Evolutionary conservation across 2,329 filamentous ascomycete genomes (phyloP).

Genomic region (Ascochyta lentis): DNA sequence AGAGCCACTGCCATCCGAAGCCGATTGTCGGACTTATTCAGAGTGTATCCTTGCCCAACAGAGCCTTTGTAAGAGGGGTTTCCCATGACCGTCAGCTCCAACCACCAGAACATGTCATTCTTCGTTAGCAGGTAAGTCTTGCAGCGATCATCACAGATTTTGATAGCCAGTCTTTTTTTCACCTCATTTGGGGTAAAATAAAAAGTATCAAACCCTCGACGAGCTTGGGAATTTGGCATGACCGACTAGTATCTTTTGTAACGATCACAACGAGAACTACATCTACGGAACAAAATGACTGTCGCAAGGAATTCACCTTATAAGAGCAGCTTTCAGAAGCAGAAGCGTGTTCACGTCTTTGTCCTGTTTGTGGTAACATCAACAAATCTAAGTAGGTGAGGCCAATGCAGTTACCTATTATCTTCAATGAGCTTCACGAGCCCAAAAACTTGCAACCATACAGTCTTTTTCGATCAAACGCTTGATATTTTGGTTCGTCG

Average conservation of each 20-base stretch:
- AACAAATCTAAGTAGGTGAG: too few relatives aligned
- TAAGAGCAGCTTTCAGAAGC: too few relatives aligned
- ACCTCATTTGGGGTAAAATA: too few relatives aligned
- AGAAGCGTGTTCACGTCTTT: too few relatives aligned
- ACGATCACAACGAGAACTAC: constrained; percentile 26
- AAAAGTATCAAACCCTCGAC: neutral
- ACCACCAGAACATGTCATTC: constrained; percentile 23
- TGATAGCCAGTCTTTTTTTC: neutral
- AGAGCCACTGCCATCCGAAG: constrained; percentile 15
- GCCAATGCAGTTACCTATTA: too few relatives aligned
- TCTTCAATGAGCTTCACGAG: too few relatives aligned
- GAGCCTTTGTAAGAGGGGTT: constrained; percentile 18
- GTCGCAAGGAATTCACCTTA: too few relatives aligned
- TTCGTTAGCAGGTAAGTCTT: constrained; percentile 14
- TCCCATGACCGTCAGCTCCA: constrained; percentile 22
- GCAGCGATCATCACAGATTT: neutral
- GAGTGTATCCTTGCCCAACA: constrained; percentile 21
- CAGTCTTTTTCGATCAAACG: too few relatives aligned
- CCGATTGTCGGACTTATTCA: constrained; percentile 19
- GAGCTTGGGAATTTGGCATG: neutral
- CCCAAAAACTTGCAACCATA: too few relatives aligned
- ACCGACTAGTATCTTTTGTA: constrained; percentile 14
- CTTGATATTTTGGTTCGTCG: too few relatives aligned
- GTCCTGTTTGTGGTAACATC: too few relatives aligned
- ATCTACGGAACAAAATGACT: constrained; percentile 17